phyloP scores from a whole-genome alignment of 257 asterid species.

The Solanum paucissectum region DNA sequence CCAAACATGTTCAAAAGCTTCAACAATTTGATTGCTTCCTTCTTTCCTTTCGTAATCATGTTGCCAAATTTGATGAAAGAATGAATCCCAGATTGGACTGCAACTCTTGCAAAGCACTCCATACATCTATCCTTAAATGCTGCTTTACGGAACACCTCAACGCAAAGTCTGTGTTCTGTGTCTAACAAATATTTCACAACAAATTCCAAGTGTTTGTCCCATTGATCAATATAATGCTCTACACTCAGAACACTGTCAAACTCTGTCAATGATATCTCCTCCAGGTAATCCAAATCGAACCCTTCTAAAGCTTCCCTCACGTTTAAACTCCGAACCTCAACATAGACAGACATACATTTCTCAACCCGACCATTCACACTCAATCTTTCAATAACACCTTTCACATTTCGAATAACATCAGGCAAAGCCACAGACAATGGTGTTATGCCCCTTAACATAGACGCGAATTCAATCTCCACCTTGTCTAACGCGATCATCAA shows the following conservation, averaged over 20 bases:
- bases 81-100: conserved; percentile 43
- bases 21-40: conserved; percentile 75
- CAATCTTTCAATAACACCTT: conserved; percentile 38
- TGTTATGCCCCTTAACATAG: background rate
- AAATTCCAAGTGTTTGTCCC: conserved; percentile 65
- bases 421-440: conserved; percentile 12
- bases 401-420: conserved; percentile 28
- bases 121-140: conserved; percentile 32
- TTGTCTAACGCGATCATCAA: conserved; percentile 30
- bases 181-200: conserved; percentile 45
- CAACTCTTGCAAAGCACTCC: conserved; percentile 55
- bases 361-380: conserved; percentile 34
- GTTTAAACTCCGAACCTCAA: conserved; percentile 37
- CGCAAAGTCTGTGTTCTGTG: conserved; percentile 54
- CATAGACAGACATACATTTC: conserved; percentile 35
- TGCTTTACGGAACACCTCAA: conserved; percentile 25
- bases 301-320: conserved; percentile 29
- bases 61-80: conserved; percentile 47
- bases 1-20: conserved; percentile 57
- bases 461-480: conserved; percentile 39
- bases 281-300: conserved; percentile 39
- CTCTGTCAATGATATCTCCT: conserved; percentile 43
- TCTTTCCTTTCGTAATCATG: conserved; percentile 45
- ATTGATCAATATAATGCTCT: conserved; percentile 40
- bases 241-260: conserved; percentile 37